A percentile compares a stretch with the other conserved stretches of the same genome.
Evolutionary conservation across 257 asterid genomes (phyloP).

Genomic region (Nicotiana benthamiana): DNA sequence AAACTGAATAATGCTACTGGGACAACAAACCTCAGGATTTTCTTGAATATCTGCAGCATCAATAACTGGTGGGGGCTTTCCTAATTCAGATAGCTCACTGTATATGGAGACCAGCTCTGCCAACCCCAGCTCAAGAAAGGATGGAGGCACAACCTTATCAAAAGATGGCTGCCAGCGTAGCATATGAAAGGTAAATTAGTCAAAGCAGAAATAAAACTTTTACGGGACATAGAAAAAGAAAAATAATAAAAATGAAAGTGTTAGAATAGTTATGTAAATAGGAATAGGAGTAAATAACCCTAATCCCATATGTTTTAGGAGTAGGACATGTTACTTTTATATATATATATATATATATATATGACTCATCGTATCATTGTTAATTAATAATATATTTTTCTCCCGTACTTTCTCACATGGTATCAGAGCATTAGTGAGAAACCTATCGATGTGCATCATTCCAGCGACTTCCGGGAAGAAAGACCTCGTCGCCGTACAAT

Average conservation of each 20-base stretch:
- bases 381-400: too few relatives aligned
- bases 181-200: slow-evolving; percentile 14
- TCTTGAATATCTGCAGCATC: slow-evolving; percentile 62
- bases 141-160: slow-evolving; percentile 57
- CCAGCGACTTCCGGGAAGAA: too few relatives aligned
- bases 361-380: too few relatives aligned
- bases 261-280: too few relatives aligned
- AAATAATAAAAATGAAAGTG: neutral
- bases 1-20: slow-evolving; percentile 4
- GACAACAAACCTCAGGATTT: slow-evolving; percentile 58
- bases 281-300: too few relatives aligned
- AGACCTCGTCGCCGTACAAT: too few relatives aligned
- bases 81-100: slow-evolving; percentile 50
- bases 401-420: too few relatives aligned
- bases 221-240: neutral
- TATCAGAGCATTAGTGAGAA: too few relatives aligned
- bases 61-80: slow-evolving; percentile 60
- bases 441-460: too few relatives aligned
- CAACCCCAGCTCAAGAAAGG: slow-evolving; percentile 59
- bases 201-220: neutral
- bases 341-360: too few relatives aligned
- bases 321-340: too few relatives aligned
- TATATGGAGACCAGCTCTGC: slow-evolving; percentile 49
- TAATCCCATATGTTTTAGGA: too few relatives aligned
- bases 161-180: slow-evolving; percentile 55